Evolutionary conservation across 257 asterid species (phyloP), one percentile per base, ranked within the genome.

Genomic region (Petunia secreta): DNA sequence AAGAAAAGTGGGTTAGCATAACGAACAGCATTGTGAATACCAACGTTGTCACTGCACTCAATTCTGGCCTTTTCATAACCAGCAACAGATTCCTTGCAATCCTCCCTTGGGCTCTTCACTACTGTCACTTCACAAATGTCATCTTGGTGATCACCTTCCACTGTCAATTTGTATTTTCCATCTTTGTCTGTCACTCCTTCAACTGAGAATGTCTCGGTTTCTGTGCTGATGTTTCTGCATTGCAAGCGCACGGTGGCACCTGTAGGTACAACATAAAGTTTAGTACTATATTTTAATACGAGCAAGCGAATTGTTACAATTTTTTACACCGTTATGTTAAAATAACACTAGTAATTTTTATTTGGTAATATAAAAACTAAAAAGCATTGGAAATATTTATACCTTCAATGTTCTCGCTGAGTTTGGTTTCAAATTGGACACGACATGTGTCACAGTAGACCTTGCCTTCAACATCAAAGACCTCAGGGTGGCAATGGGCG

Each of bases 1-100:
- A 87, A 89, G 2, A 89, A 89, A 6, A 89, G 77, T 5, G 90
- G 85, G 60, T 87, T 89, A 3, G 91, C 91, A 11, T 46, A 78
- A 16, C 91, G 81, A 2, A 55, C 48, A 2, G 8, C 40, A 6
- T 60, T 78, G 48, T 44, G 57, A 2, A 86, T 62, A 0, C 93
- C 93, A 50, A 37, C 79, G 80, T 87, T 85, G 1, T 77, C 16
- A 0, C 88, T 87, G 84, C 83, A 58, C 2, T 46, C 62, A 34
- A 89, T 64, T 6, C 84, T 82, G 4, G 93, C 81, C 60, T 40
- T 80, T 39, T 74, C 84, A 4, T 16, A 4, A 7, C 65, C 77
- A 0, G 16, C 41, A 60, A 85, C 82, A 4, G 40, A 13, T 15
- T 52, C 76, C 6, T 80, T 65, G 87, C 93, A 89, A 2, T 84